phyloP scores from a whole-genome alignment of 306 rosid species.

The Styphnolobium japonicum region DNA sequence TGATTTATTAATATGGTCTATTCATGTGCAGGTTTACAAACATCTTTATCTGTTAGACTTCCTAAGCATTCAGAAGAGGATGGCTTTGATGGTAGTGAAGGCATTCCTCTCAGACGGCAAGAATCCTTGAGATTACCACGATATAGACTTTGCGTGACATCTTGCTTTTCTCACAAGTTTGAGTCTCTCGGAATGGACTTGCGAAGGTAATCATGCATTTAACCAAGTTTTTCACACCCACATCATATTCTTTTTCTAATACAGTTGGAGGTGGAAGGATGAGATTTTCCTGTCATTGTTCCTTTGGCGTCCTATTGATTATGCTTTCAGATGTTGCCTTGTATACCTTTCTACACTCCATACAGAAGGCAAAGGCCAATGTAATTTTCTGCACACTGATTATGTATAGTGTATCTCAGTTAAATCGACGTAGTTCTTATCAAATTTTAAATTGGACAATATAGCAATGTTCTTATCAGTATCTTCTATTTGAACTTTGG shows the following conservation, averaged over 20 bases:
- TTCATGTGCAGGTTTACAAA: slow-evolving; percentile 46
- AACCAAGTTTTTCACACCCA: slow-evolving; percentile 29
- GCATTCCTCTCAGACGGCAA: slow-evolving; percentile 97
- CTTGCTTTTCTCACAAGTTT: slow-evolving; percentile 14
- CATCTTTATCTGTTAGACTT: slow-evolving; percentile 47
- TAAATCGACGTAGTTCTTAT: slow-evolving; percentile 29
- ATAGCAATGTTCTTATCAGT: slow-evolving; percentile 14
- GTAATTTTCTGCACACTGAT: slow-evolving; percentile 60
- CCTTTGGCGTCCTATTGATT: slow-evolving; percentile 32
- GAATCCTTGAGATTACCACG: slow-evolving; percentile 55
- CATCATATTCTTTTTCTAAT: slow-evolving; percentile 37
- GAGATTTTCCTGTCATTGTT: slow-evolving; percentile 35
- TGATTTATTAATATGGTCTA: slow-evolving; percentile 14
- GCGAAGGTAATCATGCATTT: slow-evolving; percentile 37
- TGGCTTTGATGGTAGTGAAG: slow-evolving; percentile 58
- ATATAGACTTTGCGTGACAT: slow-evolving; percentile 22
- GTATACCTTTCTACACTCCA: slow-evolving; percentile 45
- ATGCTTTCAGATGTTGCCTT: slow-evolving; percentile 39
- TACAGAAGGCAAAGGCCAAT: slow-evolving; percentile 36
- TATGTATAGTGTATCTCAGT: slow-evolving; percentile 47
- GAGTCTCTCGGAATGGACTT: slow-evolving; percentile 38
- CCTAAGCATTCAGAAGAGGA: slow-evolving; percentile 82
- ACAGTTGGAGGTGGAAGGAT: slow-evolving; percentile 48
- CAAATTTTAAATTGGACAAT: slow-evolving; percentile 33
- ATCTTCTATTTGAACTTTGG: slow-evolving; percentile 6